Evolutionary conservation across 1,284 basidiomycete species (phyloP).

Genomic region (Ceratobasidium sp.): DNA sequence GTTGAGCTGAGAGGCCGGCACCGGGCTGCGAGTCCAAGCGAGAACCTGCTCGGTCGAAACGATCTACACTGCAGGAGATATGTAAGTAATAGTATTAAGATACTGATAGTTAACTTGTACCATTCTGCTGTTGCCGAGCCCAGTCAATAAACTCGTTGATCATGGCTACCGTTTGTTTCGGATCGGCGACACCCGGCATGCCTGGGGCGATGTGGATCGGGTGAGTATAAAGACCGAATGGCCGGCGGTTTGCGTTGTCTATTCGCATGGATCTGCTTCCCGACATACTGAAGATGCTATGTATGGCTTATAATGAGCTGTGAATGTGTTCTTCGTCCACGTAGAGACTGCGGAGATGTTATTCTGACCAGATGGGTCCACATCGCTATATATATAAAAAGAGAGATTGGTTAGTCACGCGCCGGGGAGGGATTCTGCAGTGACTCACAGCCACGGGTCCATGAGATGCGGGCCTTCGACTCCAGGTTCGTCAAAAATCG

Average conservation of each 20-base stretch:
- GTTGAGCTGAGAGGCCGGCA: constrained; percentile 72
- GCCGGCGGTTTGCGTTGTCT: constrained; percentile 80
- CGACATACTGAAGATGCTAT: not conserved
- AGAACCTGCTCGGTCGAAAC: constrained; percentile 81
- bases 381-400: constrained; percentile 45
- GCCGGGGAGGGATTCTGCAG: not conserved
- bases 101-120: constrained; percentile 55
- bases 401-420: constrained; percentile 23
- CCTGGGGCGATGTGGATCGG: constrained; percentile 81
- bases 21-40: constrained; percentile 80
- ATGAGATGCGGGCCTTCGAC: constrained; percentile 75
- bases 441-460: constrained; percentile 84
- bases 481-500: constrained; percentile 76
- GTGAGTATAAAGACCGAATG: constrained; percentile 86
- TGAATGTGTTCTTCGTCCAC: constrained; percentile 84
- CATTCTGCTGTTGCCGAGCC: constrained; percentile 80
- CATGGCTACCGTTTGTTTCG: constrained; percentile 73
- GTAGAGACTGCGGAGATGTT: constrained; percentile 71
- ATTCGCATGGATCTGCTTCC: constrained; percentile 38
- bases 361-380: constrained; percentile 62
- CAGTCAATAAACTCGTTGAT: constrained; percentile 86
- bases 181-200: constrained; percentile 67
- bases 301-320: constrained; percentile 66
- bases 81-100: constrained; percentile 38
- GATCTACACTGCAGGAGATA: constrained; percentile 73